Percentiles rank a stretch among this genome's conserved stretches.
Evolutionary conservation across 2,329 filamentous ascomycete species (phyloP).

Genomic region (Aspergillus piperis): DNA sequence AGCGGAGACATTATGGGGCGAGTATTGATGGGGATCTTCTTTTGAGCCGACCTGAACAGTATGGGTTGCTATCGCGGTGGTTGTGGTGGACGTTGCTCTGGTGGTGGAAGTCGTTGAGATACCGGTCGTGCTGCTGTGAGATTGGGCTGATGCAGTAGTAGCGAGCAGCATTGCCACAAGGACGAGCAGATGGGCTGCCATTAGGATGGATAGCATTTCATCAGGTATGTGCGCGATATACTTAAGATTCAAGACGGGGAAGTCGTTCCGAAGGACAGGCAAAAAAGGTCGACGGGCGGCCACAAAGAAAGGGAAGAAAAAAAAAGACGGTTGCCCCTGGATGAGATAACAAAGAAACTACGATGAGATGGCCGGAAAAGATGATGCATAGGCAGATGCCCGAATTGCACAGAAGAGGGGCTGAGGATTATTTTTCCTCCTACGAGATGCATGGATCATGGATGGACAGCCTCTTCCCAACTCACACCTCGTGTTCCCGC

Average conservation of each 20-base stretch:
- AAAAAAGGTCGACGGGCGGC: not conserved
- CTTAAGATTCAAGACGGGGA: not conserved
- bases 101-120: conserved; percentile 2
- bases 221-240: not conserved
- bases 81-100: conserved; percentile 17
- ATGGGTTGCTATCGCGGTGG: conserved; percentile 27
- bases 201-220: not conserved
- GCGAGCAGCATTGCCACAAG: not conserved
- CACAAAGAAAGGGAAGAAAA: not conserved
- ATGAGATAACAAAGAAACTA: not conserved
- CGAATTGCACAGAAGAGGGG: not conserved
- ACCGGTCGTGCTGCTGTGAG: not conserved
- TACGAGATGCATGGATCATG: too few relatives aligned
- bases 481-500: conserved; percentile 5
- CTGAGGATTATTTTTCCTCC: not conserved
- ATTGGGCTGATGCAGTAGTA: not conserved
- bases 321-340: too few relatives aligned
- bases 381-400: too few relatives aligned
- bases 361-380: not conserved
- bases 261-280: not conserved
- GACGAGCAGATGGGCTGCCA: not conserved
- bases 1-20: conserved; percentile 32
- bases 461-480: not conserved
- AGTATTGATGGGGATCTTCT: conserved; percentile 34
- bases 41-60: conserved; percentile 39